Evolutionary conservation across 2,329 filamentous ascomycete genomes (phyloP).

Genomic region (Aspergillus caelatus): DNA sequence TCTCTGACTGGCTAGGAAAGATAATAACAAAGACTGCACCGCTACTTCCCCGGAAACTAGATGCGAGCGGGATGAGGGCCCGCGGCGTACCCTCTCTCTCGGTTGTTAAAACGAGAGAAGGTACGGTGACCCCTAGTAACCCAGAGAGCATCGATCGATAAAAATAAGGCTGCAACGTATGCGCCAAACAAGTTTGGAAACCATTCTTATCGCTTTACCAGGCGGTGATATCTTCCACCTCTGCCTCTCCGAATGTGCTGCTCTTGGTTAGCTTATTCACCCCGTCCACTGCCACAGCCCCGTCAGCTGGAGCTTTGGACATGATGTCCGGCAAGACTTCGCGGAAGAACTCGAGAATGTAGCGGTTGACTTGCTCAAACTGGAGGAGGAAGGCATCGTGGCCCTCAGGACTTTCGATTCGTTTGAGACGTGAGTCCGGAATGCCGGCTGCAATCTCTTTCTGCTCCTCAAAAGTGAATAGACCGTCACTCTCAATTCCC

Average conservation of each 20-base stretch:
- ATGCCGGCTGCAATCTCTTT: conserved; percentile 85
- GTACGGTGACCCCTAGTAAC: conserved; percentile 9
- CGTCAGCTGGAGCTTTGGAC: conserved; percentile 58
- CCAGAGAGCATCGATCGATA: conserved; percentile 14
- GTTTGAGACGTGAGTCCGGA: conserved; percentile 74
- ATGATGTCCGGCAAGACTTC: conserved; percentile 88
- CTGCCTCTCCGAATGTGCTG: conserved; percentile 92
- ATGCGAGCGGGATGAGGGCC: conserved; percentile 13
- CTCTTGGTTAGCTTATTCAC: conserved; percentile 73
- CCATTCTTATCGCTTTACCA: conserved; percentile 62
- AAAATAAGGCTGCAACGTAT: conserved; percentile 30
- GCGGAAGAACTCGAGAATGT: conserved; percentile 81
- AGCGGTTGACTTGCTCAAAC: conserved; percentile 93
- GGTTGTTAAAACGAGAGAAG: conserved; percentile 16
- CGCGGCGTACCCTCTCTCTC: conserved; percentile 21
- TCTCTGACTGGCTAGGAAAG: conserved; percentile 42
- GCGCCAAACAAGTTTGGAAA: conserved; percentile 26
- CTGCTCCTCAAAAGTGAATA: conserved; percentile 97
- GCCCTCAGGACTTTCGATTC: conserved; percentile 90
- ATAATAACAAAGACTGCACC: conserved; percentile 36
- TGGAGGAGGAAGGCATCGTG: conserved; percentile 96
- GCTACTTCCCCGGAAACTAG: conserved; percentile 32
- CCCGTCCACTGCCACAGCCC: conserved; percentile 53
- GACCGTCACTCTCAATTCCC: conserved; percentile 91
- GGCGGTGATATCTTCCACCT: conserved; percentile 93